Evolutionary conservation across 2,329 filamentous ascomycete species (phyloP).

Genomic region (Thelonectria rubi): DNA sequence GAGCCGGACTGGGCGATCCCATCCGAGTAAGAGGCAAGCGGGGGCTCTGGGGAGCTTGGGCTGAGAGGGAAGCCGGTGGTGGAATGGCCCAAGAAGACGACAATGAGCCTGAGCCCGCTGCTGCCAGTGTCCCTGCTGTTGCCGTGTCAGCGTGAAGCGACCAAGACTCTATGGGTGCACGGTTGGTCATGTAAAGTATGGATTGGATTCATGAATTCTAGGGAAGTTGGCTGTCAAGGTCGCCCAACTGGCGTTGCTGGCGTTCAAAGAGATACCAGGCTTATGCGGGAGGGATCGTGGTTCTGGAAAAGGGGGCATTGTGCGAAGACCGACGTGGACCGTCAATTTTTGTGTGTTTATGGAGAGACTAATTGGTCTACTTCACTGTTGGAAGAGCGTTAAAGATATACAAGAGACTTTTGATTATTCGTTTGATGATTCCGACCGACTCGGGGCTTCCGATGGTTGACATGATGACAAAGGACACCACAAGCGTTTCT

Average conservation of each 20-base stretch:
- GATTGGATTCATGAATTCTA: slow-evolving; percentile 47
- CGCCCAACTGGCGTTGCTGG: slow-evolving; percentile 49
- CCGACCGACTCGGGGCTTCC: too few relatives aligned
- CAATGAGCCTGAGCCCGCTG: slow-evolving; percentile 53
- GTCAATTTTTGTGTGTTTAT: slow-evolving; percentile 25
- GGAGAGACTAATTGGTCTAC: slow-evolving; percentile 24
- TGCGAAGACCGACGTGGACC: slow-evolving; percentile 24
- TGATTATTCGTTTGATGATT: slow-evolving; percentile 7
- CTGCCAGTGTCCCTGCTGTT: slow-evolving; percentile 45
- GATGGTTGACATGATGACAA: too few relatives aligned
- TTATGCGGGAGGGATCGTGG: slow-evolving; percentile 41
- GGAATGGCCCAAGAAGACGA: slow-evolving; percentile 61
- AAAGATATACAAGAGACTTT: slow-evolving; percentile 25
- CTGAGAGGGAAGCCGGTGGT: slow-evolving; percentile 76
- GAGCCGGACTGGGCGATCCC: slow-evolving; percentile 76
- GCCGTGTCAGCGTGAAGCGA: slow-evolving; percentile 50
- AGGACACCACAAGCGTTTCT: too few relatives aligned
- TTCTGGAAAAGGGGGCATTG: slow-evolving; percentile 38
- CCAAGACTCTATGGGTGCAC: slow-evolving; percentile 38
- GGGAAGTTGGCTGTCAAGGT: slow-evolving; percentile 43
- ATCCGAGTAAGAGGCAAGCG: slow-evolving; percentile 90
- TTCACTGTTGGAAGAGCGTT: slow-evolving; percentile 23
- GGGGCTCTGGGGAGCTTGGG: slow-evolving; percentile 97
- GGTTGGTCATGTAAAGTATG: slow-evolving; percentile 47
- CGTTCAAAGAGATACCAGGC: slow-evolving; percentile 53